Conservation (phyloP, 1,139 yeast species). For the Dujonia santamariae region DNA sequence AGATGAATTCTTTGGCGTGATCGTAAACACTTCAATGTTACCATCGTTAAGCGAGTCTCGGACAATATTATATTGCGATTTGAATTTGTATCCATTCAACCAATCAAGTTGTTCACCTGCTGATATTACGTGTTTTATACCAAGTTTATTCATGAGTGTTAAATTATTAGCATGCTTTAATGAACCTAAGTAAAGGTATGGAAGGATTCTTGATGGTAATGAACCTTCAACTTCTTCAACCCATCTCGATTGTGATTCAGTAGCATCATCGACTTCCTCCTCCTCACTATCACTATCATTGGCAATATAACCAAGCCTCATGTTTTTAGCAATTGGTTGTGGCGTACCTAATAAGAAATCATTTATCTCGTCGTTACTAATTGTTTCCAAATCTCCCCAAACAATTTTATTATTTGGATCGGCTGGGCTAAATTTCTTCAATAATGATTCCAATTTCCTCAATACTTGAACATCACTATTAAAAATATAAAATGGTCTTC, state of each 20-base stretch:
- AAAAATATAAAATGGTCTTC: slow-evolving; percentile 83
- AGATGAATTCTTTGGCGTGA: slow-evolving; percentile 12
- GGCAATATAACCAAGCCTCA: slow-evolving; percentile 25
- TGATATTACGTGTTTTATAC: slow-evolving; percentile 73
- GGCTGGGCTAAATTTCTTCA: slow-evolving; percentile 55
- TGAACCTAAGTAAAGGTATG: slow-evolving; percentile 85
- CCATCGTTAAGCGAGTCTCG: slow-evolving; percentile 27
- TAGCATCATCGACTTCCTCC: slow-evolving; percentile 11
- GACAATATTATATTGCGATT: slow-evolving; percentile 21
- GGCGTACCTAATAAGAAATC: slow-evolving; percentile 26
- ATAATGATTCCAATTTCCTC: slow-evolving; percentile 57
- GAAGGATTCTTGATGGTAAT: slow-evolving; percentile 70
- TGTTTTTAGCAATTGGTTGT: slow-evolving; percentile 10
- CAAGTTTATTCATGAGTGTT: slow-evolving; percentile 58
- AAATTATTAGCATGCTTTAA: slow-evolving; percentile 77
- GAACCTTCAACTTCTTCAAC: slow-evolving; percentile 54
- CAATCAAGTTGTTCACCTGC: slow-evolving; percentile 86
- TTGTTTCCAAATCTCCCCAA: slow-evolving; percentile 27
- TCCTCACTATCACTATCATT: slow-evolving; percentile 18
- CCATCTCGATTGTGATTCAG: slow-evolving; percentile 24
- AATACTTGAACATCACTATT: slow-evolving; percentile 69
- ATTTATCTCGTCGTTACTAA: slow-evolving; percentile 31
- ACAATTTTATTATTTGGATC: slow-evolving; percentile 5
- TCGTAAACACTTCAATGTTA: slow-evolving; percentile 30
- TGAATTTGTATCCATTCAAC: slow-evolving; percentile 35